Conservation (phyloP, 805 yeast genomes). For the Metschnikowia orientalis region DNA sequence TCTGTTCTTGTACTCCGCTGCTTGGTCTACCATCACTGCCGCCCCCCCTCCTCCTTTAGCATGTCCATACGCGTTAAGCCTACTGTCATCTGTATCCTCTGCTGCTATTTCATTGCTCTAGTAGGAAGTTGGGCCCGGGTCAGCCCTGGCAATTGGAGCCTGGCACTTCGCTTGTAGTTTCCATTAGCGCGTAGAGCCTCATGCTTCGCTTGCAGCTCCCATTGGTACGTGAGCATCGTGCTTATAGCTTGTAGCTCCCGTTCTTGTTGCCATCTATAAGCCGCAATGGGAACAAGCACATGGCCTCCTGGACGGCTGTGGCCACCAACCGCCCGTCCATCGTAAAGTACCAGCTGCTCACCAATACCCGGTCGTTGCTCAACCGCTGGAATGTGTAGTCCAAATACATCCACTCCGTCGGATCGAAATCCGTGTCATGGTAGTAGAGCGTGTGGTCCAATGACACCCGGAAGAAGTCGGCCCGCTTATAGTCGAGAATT, state of each 20-base stretch:
- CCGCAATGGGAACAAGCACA: constrained; percentile 18
- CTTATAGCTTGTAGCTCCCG: constrained; percentile 17
- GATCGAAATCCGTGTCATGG: constrained; percentile 35
- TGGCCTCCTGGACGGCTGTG: constrained; percentile 32
- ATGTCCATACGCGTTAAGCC: too few species aligned
- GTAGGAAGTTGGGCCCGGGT: too few species aligned
- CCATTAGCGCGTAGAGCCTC: neutral
- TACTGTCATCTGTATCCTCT: too few species aligned
- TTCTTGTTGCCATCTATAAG: constrained; percentile 8
- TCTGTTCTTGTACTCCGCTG: too few species aligned
- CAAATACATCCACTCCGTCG: constrained; percentile 33
- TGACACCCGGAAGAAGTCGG: constrained; percentile 32
- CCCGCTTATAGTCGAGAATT: constrained; percentile 10
- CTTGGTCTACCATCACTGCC: too few species aligned
- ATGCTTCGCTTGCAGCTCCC: neutral
- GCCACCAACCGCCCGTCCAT: constrained; percentile 28
- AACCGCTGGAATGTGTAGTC: constrained; percentile 30
- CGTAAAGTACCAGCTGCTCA: constrained; percentile 24
- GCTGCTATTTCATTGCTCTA: too few species aligned
- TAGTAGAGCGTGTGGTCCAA: constrained; percentile 35
- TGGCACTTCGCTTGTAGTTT: neutral
- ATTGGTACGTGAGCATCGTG: neutral
- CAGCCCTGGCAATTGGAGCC: too few species aligned
- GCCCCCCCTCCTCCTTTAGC: too few species aligned
- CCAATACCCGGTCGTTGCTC: constrained; percentile 34